Evolutionary conservation across 2,329 filamentous ascomycete species (phyloP).

Genomic region (Sphaerulina populicola): DNA sequence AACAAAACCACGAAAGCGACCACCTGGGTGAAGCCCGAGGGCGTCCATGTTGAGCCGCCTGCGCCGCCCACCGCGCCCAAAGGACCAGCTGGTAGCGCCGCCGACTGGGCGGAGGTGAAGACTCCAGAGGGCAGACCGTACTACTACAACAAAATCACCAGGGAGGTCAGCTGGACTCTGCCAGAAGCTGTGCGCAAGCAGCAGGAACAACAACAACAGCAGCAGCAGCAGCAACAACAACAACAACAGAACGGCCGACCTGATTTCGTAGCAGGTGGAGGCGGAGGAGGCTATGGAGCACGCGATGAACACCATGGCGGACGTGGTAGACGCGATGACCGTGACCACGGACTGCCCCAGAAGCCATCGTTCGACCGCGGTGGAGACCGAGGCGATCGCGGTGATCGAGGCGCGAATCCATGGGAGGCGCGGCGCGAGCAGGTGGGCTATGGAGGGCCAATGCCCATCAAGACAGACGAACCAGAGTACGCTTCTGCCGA

Average conservation of each 20-base stretch:
- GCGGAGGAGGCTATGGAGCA: constrained; percentile 16
- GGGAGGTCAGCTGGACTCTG: constrained; percentile 91
- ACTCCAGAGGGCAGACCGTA: constrained; percentile 82
- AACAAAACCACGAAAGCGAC: constrained; percentile 78
- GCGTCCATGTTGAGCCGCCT: constrained; percentile 47
- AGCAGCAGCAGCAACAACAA: constrained; percentile 18
- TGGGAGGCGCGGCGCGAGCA: constrained; percentile 30
- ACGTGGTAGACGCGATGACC: constrained; percentile 20
- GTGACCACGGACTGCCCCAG: constrained; percentile 38
- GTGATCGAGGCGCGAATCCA: constrained; percentile 23
- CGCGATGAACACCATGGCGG: constrained; percentile 23
- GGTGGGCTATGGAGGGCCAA: constrained; percentile 30
- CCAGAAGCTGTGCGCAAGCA: constrained; percentile 41
- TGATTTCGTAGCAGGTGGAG: constrained; percentile 50
- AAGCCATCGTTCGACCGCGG: constrained; percentile 32
- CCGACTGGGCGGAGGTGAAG: constrained; percentile 77
- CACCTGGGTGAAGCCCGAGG: constrained; percentile 89
- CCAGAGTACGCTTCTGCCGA: constrained; percentile 72
- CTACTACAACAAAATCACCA: constrained; percentile 85
- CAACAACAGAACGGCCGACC: constrained; percentile 21
- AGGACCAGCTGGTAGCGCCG: constrained; percentile 53
- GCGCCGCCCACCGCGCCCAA: constrained; percentile 49
- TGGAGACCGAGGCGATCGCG: constrained; percentile 20
- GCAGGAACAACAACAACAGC: constrained; percentile 16
- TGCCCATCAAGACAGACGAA: constrained; percentile 31